Evolutionary conservation across 179 eudicot species (phyloP).

Genomic region (Corrigiola litoralis): DNA sequence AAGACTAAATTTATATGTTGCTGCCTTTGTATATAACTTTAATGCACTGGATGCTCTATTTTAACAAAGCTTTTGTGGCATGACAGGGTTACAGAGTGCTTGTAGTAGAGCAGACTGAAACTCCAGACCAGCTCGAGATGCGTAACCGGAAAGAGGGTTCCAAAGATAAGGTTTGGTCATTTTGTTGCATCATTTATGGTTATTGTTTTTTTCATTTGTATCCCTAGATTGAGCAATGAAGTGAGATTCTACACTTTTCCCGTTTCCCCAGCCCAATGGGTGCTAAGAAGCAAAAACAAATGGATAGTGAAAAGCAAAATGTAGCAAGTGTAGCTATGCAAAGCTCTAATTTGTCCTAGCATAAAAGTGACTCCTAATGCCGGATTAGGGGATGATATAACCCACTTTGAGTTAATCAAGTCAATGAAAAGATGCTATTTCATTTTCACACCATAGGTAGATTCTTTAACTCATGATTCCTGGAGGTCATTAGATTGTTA

Average conservation of each 20-base stretch:
- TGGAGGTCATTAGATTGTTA: too few species aligned
- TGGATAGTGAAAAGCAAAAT: not conserved
- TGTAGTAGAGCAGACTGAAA: conserved; percentile 98
- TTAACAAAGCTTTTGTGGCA: conserved; percentile 14
- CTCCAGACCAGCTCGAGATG: conserved; percentile 86
- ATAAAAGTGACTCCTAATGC: too few species aligned
- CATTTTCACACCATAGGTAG: too few species aligned
- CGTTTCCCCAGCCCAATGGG: not conserved
- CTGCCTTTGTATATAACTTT: not conserved
- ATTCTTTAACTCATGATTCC: too few species aligned
- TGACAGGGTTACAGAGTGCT: conserved; percentile 92
- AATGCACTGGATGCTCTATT: conserved; percentile 1
- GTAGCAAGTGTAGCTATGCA: not conserved
- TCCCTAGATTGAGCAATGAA: not conserved
- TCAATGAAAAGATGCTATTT: too few species aligned
- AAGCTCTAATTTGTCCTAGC: not conserved
- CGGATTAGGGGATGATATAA: too few species aligned
- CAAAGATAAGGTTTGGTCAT: conserved; percentile 88
- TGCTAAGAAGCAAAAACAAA: not conserved
- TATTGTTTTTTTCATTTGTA: not conserved
- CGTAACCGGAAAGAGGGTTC: conserved; percentile 83
- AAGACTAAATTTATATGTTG: not conserved
- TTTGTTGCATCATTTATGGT: conserved; percentile 1
- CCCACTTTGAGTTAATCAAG: too few species aligned
- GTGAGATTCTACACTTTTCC: not conserved